Conservation (phyloP, 441 rosid genomes). For the Rhodomyrtus psidioides region DNA sequence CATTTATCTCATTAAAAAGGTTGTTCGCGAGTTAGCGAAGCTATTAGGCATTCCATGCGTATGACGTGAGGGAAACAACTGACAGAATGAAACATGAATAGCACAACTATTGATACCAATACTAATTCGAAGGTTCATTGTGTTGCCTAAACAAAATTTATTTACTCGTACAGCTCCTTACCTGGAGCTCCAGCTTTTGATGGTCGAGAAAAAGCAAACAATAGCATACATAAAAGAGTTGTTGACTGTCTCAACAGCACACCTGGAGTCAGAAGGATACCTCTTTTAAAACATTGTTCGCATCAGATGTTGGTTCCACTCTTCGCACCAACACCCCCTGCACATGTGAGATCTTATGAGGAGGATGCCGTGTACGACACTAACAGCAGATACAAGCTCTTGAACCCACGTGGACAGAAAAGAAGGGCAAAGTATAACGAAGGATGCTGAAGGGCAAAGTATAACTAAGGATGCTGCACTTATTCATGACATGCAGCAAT, state of each 20-base stretch:
- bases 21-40: background rate
- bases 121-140: background rate
- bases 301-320: slow-evolving; percentile 88
- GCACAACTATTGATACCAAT: background rate
- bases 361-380: background rate
- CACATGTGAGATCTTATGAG: slow-evolving; percentile 15
- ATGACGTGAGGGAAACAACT: background rate
- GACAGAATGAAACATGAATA: background rate
- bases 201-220: background rate
- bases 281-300: slow-evolving; percentile 76
- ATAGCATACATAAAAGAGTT: background rate
- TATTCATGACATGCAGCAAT: background rate
- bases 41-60: background rate
- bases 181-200: background rate
- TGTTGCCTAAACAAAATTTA: background rate
- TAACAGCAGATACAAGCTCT: background rate
- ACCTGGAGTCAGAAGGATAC: slow-evolving; percentile 26
- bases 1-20: background rate
- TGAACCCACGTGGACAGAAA: background rate
- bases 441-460: background rate
- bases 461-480: background rate
- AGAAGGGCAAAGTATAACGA: background rate
- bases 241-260: background rate
- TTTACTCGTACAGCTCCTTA: background rate
- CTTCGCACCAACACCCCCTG: slow-evolving; percentile 94